Conservation (phyloP, 2,329 filamentous ascomycete species). For the Alternaria metachromatica region DNA sequence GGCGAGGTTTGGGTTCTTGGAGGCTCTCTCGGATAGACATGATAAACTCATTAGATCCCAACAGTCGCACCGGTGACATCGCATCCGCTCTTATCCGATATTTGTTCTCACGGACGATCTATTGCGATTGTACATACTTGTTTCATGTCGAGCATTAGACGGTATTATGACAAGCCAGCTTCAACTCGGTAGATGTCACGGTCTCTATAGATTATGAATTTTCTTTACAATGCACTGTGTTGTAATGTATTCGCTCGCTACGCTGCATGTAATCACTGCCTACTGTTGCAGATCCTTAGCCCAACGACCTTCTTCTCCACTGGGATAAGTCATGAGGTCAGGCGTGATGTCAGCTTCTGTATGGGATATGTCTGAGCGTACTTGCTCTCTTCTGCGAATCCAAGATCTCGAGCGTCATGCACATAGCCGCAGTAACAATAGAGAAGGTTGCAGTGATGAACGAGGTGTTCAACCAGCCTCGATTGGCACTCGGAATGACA, state of each 20-base stretch:
- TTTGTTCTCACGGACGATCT: neutral
- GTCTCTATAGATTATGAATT: neutral
- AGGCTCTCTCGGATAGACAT: constrained; percentile 57
- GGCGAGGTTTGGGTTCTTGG: constrained; percentile 85
- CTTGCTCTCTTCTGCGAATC: too few species aligned
- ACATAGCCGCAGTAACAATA: neutral
- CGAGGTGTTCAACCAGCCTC: neutral
- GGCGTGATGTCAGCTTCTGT: too few species aligned
- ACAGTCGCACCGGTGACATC: neutral
- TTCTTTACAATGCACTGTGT: neutral
- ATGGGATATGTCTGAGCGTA: too few species aligned
- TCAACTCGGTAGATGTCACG: neutral
- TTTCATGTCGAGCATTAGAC: neutral
- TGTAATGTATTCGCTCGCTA: neutral
- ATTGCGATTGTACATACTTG: neutral
- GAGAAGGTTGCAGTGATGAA: neutral
- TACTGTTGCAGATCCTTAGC: neutral
- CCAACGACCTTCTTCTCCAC: neutral
- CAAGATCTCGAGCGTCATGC: too few species aligned
- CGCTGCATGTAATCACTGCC: neutral
- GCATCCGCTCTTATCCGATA: neutral
- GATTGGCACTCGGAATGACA: neutral
- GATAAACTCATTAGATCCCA: neutral
- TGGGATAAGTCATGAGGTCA: too few species aligned
- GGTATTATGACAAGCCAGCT: neutral